Percentiles rank a stretch among this genome's conserved stretches.
These are phyloP conservation scores for Tympanopsis confertula DNA, from an alignment of 2,329 filamentous ascomycete species.

Conservation along the genomic window DNA sequence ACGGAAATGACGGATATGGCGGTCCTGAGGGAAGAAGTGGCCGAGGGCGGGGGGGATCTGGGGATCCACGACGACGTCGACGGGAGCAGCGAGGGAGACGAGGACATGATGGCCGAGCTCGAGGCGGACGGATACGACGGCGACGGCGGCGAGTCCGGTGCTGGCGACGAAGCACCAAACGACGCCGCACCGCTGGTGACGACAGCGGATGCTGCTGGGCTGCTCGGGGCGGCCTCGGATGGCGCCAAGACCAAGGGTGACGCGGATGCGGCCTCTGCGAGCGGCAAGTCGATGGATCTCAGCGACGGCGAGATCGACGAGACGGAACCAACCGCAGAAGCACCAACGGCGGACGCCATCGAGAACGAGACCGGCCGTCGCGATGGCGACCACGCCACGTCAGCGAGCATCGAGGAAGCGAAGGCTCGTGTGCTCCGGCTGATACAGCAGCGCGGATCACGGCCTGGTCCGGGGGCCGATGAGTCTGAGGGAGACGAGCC, in stretches of 20 bases:
- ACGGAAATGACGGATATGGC: conserved; percentile 41
- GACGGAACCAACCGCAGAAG: conserved; percentile 14
- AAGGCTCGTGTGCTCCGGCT: too few species aligned
- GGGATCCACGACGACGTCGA: conserved; percentile 17
- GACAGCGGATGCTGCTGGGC: neutral
- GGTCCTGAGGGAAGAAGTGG: conserved; percentile 27
- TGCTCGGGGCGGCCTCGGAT: conserved; percentile 6
- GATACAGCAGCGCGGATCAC: too few species aligned
- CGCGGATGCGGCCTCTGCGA: conserved; percentile 8
- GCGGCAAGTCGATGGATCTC: conserved; percentile 4
- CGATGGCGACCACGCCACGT: too few species aligned
- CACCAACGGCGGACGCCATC: conserved; percentile 1
- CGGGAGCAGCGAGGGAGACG: conserved; percentile 24
- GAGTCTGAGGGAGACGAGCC: conserved; percentile 10
- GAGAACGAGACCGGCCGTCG: conserved; percentile 13
- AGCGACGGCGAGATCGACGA: conserved; percentile 15
- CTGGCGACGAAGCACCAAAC: conserved; percentile 1
- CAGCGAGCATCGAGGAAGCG: too few species aligned
- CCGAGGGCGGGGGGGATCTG: conserved; percentile 17
- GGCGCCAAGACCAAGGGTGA: conserved; percentile 9
- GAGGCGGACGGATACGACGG: conserved; percentile 17
- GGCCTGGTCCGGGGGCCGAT: too few species aligned
- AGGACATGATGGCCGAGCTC: conserved; percentile 32
- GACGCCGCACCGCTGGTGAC: conserved; percentile 2
- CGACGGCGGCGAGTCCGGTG: conserved; percentile 11